Percentiles rank a stretch among this genome's conserved stretches.
Evolutionary conservation across 2,329 filamentous ascomycete species (phyloP).

Genomic region (Paramyrothecium roridum): DNA sequence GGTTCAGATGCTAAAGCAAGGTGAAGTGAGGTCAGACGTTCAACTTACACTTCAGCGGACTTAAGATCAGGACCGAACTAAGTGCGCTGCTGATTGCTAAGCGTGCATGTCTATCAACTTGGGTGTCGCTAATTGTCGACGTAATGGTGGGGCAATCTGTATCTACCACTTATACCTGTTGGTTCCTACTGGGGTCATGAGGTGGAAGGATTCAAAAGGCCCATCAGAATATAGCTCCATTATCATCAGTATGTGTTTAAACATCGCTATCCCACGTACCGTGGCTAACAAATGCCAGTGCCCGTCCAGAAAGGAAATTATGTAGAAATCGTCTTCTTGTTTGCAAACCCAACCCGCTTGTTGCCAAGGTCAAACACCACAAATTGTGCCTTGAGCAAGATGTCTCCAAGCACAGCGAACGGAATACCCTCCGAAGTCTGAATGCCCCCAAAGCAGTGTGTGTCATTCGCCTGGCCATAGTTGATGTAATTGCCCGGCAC

Average conservation of each 20-base stretch:
- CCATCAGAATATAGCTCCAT: no score
- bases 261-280: no score
- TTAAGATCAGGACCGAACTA: neutral
- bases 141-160: neutral
- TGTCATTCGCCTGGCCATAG: slow-evolving; percentile 24
- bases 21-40: slow-evolving; percentile 15
- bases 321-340: slow-evolving; percentile 18
- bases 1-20: slow-evolving; percentile 6
- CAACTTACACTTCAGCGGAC: neutral
- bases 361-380: slow-evolving; percentile 35
- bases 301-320: no score
- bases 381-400: slow-evolving; percentile 42
- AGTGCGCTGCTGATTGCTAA: neutral
- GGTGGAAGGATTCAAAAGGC: no score
- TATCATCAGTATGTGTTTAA: no score
- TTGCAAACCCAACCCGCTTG: slow-evolving; percentile 33
- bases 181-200: no score
- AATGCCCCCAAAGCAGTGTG: slow-evolving; percentile 32
- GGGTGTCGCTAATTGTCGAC: neutral
- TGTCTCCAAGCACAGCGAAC: slow-evolving; percentile 36
- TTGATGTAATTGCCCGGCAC: slow-evolving; percentile 35
- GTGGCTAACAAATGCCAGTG: no score
- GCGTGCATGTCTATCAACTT: neutral
- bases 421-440: slow-evolving; percentile 32
- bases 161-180: no score